Base-by-base conservation (phyloP, 2,329 filamentous ascomycete species). In the Fusarium zealandicum region DNA sequence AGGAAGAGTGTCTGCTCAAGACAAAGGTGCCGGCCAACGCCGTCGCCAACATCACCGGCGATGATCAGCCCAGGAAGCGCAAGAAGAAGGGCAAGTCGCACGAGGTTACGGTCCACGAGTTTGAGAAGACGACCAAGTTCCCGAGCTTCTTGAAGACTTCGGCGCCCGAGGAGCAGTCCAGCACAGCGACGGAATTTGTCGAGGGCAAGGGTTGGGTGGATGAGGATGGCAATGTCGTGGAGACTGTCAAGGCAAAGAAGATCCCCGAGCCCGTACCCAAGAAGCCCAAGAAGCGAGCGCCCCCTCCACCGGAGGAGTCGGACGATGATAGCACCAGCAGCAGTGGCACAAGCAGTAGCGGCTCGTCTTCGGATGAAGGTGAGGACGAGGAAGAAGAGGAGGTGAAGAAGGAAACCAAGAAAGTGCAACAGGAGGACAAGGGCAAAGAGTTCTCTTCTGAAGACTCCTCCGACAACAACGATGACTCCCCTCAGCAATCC, bases 181-280 rank as follows among this genome's bases (percentile, higher is more conserved):
- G 76, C 5, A 71, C 76, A 2, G 75, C 74, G 1, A 74, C 75
- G 2, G 86, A 88, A 50, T 97, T 88, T 70, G 83, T 95, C 33
- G 89, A 96, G 47, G 92, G 89, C 17, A 88, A 90, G 67, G 93
- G 93, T 1, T 98, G 95, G 93, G 82, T 96, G 0, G 89, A 96
- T 65, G 84, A 86, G 57, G 79, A 88, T 13, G 93, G 93, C 6
- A 85, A 87, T 49, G 76, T 97, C 1, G 83, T 96, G 3, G 90
- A 96, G 72, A 74, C 73, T 8, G 78, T 78, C 30, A 79, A 76
- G 58, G 70, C 67, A 27, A 80, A 73, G 54, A 58, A 57, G 47
- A 58, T 36, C 11, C 53, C 51, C 14, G 60, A 60, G 33, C 46
- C 51, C 17, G 52, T 32, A 40, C 64, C 56, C 33, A 71, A 60